Conservation (phyloP, 2,329 filamentous ascomycete genomes). For the Stachybotrys chlorohalonatus region DNA sequence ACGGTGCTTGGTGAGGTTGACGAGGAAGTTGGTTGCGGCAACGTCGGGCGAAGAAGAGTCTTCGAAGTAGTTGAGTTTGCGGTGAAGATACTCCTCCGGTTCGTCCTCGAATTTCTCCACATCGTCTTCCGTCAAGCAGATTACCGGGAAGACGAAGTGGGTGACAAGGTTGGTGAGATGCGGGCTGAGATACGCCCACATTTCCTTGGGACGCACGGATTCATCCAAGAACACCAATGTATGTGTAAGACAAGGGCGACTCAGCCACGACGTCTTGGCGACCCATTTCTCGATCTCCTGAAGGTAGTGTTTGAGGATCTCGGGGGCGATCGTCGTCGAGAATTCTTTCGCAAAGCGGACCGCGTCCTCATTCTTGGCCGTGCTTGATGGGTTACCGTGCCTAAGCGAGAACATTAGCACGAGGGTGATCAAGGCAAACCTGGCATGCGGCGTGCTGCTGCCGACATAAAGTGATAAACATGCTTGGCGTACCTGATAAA, state of each 20-base stretch:
- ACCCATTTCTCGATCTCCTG: conserved; percentile 97
- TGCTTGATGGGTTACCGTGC: conserved; percentile 77
- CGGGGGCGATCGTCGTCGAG: conserved; percentile 82
- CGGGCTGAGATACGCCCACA: conserved; percentile 90
- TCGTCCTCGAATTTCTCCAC: conserved; percentile 90
- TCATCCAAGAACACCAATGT: conserved; percentile 94
- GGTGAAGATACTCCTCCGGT: conserved; percentile 92
- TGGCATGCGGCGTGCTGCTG: neutral
- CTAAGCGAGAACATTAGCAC: conserved; percentile 31
- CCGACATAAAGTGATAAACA: neutral
- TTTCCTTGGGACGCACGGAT: conserved; percentile 92
- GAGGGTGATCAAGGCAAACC: neutral
- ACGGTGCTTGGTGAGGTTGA: conserved; percentile 86
- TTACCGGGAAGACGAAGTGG: conserved; percentile 89
- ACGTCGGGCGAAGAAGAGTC: conserved; percentile 93
- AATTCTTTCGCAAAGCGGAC: conserved; percentile 83
- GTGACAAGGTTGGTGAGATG: conserved; percentile 90
- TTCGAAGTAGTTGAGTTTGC: conserved; percentile 96
- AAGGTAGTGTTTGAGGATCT: conserved; percentile 92
- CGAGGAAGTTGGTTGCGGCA: conserved; percentile 91
- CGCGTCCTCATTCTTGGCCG: conserved; percentile 69
- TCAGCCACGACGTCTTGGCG: conserved; percentile 86
- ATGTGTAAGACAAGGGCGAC: conserved; percentile 86
- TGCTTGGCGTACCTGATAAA: conserved; percentile 66
- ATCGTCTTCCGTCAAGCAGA: conserved; percentile 88